These are phyloP conservation scores for Gentiana dahurica DNA, from an alignment of 257 asterid species.

Conservation along the genomic window DNA sequence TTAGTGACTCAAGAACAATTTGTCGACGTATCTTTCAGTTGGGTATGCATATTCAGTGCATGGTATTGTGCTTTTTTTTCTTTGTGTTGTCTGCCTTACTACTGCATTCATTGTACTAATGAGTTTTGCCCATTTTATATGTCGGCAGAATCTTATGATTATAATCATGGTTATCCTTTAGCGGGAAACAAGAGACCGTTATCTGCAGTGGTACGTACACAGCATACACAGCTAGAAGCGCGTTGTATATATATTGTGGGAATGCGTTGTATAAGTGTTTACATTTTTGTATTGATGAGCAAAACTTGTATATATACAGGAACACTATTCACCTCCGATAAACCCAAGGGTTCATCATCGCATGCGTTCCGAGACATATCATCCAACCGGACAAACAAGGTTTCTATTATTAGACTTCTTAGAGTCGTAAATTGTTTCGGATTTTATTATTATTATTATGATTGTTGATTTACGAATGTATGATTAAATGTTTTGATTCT, in stretches of 20 bases:
- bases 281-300: background rate
- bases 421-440: background rate
- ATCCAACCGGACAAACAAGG: slow-evolving; percentile 34
- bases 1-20: no score
- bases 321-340: slow-evolving; percentile 17
- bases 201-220: slow-evolving; percentile 30
- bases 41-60: no score
- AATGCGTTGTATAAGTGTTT: slow-evolving; percentile 2
- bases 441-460: background rate
- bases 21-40: no score
- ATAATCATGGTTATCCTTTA: slow-evolving; percentile 18
- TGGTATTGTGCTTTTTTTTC: no score
- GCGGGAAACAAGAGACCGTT: slow-evolving; percentile 40
- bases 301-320: slow-evolving; percentile 27
- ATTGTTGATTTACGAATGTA: background rate
- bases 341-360: slow-evolving; percentile 32
- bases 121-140: slow-evolving; percentile 2
- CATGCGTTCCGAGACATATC: slow-evolving; percentile 25
- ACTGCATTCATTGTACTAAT: slow-evolving; percentile 9
- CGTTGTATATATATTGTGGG: background rate
- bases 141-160: slow-evolving; percentile 23
- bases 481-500: slow-evolving; percentile 3
- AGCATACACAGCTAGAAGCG: background rate
- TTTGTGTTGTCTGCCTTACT: background rate
- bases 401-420: slow-evolving; percentile 6